Evolutionary conservation across 2,329 filamentous ascomycete species (phyloP).

Genomic region (Volutella citrinella): DNA sequence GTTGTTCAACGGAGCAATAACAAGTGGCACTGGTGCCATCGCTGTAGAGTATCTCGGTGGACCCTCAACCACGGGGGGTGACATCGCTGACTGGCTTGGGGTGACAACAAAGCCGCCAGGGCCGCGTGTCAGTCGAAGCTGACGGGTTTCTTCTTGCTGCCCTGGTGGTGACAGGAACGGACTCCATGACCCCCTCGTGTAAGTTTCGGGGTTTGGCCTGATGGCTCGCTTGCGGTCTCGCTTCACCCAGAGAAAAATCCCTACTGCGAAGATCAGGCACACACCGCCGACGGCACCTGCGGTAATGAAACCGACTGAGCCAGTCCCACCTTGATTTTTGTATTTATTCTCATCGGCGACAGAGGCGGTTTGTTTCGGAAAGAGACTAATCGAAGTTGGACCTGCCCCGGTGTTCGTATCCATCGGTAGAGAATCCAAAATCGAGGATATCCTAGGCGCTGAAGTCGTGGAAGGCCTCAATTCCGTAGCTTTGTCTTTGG

Average conservation of each 20-base stretch:
- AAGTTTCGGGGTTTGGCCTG: constrained; percentile 5
- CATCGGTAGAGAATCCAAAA: no score
- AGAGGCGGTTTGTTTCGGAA: constrained; percentile 9
- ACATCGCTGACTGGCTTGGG: constrained; percentile 19
- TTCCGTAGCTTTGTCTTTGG: no score
- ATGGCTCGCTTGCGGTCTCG: constrained; percentile 19
- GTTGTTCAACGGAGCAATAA: constrained; percentile 1
- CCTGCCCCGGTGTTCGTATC: no score
- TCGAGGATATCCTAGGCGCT: no score
- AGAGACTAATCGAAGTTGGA: constrained; percentile 8
- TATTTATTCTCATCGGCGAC: constrained; percentile 5
- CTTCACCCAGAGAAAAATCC: constrained; percentile 24
- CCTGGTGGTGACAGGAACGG: constrained; percentile 16
- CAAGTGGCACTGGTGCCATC: constrained; percentile 1
- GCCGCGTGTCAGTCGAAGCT: constrained; percentile 19
- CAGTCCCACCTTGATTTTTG: constrained; percentile 7
- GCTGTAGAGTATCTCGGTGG: neutral
- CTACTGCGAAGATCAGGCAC: constrained; percentile 18
- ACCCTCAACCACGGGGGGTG: constrained; percentile 4
- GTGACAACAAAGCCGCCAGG: constrained; percentile 24
- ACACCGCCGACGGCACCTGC: constrained; percentile 22
- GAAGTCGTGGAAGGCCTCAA: no score
- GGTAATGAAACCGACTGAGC: constrained; percentile 19
- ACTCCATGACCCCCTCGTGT: constrained; percentile 16
- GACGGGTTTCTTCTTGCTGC: constrained; percentile 11